Base-by-base conservation (phyloP, 257 asterid genomes). In the Solanum habrochaites region DNA sequence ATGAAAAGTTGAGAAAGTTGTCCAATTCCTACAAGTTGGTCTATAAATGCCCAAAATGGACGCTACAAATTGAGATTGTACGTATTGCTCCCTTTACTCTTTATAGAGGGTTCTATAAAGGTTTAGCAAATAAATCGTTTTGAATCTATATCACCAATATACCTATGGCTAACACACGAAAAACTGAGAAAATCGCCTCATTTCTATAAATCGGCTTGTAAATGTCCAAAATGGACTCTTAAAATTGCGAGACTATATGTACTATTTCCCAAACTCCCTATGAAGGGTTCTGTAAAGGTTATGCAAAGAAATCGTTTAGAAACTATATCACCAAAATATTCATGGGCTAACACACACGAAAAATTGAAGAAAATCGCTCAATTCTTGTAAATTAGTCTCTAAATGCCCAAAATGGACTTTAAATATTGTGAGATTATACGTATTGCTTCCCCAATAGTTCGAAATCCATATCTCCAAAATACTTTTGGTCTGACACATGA, bases 141-240 rank as follows among this genome's bases (percentile, higher is more conserved):
- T 52, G 11, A 52, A 52, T 18, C 62, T 52, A 52, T 52, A 2
- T 18, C n/a, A 52, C 23, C 4, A 52, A 52, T 52, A 52, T 52
- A 52, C 18, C 18, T 52, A 52, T 52, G 4, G 23, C 23, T 52
- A 52, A 49, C 23, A 16, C 4, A 52, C 10, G n/a, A 16, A 52
- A 52, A 18, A 52, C 0, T 16, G 0, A 16, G 2, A 52, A 52
- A 52, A 52, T 52, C 4, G 1, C 1, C 2, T 52, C 4, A 52
- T 7, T 52, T 4, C n/a, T 52, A 18, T 52, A 52, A 52, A 52
- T 52, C 16, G 11, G 11, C 62, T 52, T 23, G 4, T 52, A 52
- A 52, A 52, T 52, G 1, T 52, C 2, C 62, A 52, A 52, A 52
- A 18, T 52, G 11, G n/a, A 52, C 62, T 56, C n/a, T 56, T 56